Evolutionary conservation across 768 basidiomycete genomes (phyloP), one percentile per base, ranked within the genome.

Genomic region (Termitomyces sp.): DNA sequence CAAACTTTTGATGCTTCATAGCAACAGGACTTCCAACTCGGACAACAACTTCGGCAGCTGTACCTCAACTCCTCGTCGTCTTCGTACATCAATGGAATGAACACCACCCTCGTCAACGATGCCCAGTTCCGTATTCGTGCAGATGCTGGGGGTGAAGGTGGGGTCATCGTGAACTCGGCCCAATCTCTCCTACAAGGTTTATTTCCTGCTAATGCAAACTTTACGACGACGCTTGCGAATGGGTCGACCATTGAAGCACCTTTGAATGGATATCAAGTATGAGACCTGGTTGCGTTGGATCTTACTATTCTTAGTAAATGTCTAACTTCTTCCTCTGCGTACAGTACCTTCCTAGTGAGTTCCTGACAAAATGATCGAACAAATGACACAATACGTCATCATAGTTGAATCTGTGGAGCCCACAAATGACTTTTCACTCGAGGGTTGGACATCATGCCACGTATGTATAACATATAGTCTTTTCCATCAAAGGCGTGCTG

Each of bases 181-280:
- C 72, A 82, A 26, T 86, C 89, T 0, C 69, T 91, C 51, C 70
- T 86, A 10, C 90, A 91, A 68, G 89, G 89, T 13, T 67, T 91
- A 44, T 87, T 80, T 72, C 89, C 88, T 2, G 69, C 74, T 2
- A 82, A 77, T 5, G 27, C 62, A 14, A 62, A 68, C 24, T 80
- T 79, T 49, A 81, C 73, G 20, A 82, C 76, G 14, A 82, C 80
- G 0, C 74, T 91, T n/a, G 85, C 89, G 1, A 87, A 92, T 64
- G 84, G 86, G 2, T 78, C 85, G 2, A 79, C 69, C 12, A 69
- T 91, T 56, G 68, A 69, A 2, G 84, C 80, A 9, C 88, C 90
- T 4, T 69, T 89, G 1, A 71, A 69, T 18, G 90, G 90, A 8
- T 91, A 89, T 68, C 88, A 89, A 64, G 70, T 69, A 59, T n/a